These are phyloP conservation scores for Trametes gibbosa DNA, from an alignment of 768 basidiomycete species.

Conservation along the genomic window DNA sequence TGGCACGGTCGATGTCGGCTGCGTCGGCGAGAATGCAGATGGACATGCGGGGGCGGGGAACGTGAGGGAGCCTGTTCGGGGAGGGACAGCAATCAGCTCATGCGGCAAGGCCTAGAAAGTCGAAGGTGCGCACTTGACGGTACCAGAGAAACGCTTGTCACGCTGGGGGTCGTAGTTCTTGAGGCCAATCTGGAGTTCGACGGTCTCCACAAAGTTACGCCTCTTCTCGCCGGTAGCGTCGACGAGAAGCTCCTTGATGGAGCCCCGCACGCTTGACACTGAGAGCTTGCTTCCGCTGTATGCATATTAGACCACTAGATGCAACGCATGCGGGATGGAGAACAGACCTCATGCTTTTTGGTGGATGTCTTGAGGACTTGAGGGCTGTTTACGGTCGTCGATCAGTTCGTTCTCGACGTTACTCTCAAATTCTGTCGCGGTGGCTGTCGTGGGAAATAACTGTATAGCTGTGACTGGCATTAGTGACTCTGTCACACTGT, in stretches of 20 bases:
- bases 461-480: conserved; percentile 11
- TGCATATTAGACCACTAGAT: not conserved
- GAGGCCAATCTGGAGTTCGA: conserved; percentile 94
- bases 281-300: conserved; percentile 71
- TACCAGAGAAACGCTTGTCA: conserved; percentile 99
- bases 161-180: conserved; percentile 99
- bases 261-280: conserved; percentile 99
- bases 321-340: not conserved
- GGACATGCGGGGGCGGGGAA: conserved; percentile 98
- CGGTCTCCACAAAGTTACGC: conserved; percentile 94
- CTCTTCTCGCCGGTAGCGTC: conserved; percentile 85
- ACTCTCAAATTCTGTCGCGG: not conserved
- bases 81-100: not conserved
- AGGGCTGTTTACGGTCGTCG: conserved; percentile 15
- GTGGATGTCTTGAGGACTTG: conserved; percentile 13
- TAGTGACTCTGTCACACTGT: not conserved
- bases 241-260: conserved; percentile 86
- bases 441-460: conserved; percentile 15
- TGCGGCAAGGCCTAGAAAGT: not conserved
- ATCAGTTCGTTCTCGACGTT: not conserved
- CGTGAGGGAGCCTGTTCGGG: conserved; percentile 83
- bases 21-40: conserved; percentile 99
- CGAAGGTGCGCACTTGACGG: conserved; percentile 73
- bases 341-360: conserved; percentile 30
- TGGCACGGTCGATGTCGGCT: conserved; percentile 96